Evolutionary conservation across 495 filamentous ascomycete species (phyloP), one percentile per base, ranked within the genome.

Genomic region (Tetracladium marchalianum): DNA sequence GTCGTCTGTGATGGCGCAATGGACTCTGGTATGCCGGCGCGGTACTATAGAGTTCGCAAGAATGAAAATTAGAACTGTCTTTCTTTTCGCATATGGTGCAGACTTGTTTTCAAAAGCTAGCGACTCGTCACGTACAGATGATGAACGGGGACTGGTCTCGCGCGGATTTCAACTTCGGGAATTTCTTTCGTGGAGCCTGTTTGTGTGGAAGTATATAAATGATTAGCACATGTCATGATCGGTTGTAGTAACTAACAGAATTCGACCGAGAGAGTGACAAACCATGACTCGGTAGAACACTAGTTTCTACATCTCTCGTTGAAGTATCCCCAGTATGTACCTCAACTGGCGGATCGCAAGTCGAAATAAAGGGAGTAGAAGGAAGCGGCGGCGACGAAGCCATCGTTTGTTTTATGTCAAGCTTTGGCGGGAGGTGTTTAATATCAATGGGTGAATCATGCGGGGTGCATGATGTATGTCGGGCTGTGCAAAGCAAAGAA

Each of bases 1-100:
- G 78, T 35, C 87, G 75, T 49, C 66, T 77, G 54, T 90, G 84
- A 51, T 94, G 87, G 55, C 87, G 72, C 46, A 82, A 68, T 3
- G 83, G 85, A 49, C 79, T 86, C 47, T 82, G 75, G 47, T 73
- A 77, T 16, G 70, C 72, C 24, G 73, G 53, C 11, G 40, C 31
- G 13, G 57, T 52, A 41, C 52, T 58, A 39, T 15, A 40, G 2
- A 4, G 17, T 52, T 31, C 47, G 51, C 32, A 33, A 45, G 41
- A n/a, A 35, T 39, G 9, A 17, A 13, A 18, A 52, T n/a, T 22
- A 39, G 38, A 50, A 13, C 10, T 5, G 18, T 39, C 27, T 43
- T 19, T 56, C 12, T 46, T 36, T 19, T 10, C 49, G 22, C 22
- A 27, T 27, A 27, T 7, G 7, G 7, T 7, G 3, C 3, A 27